Conservation (phyloP, 139 green algal species). For the Chlorella ohadii region DNA sequence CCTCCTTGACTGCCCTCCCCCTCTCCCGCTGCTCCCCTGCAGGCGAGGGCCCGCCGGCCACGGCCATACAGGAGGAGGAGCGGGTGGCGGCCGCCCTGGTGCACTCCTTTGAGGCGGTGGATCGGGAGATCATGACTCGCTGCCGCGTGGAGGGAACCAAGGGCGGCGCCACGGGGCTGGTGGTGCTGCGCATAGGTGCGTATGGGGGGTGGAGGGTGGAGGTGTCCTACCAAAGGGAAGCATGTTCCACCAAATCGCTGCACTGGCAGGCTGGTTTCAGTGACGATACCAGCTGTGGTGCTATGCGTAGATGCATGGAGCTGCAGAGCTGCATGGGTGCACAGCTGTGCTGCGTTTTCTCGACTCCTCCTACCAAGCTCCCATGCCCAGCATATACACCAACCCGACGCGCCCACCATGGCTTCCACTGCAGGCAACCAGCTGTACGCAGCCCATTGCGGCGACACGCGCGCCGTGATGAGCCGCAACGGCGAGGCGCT, state of each 20-base stretch:
- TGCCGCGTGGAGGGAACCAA: constrained; percentile 51
- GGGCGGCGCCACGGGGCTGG: constrained; percentile 73
- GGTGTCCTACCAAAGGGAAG: too few species aligned
- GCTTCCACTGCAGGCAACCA: constrained; percentile 37
- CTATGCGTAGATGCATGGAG: too few species aligned
- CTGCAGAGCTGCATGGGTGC: too few species aligned
- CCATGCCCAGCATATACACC: too few species aligned
- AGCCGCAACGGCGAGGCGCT: constrained; percentile 52
- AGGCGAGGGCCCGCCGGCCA: constrained; percentile 21
- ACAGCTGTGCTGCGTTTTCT: too few species aligned
- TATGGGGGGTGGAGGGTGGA: too few species aligned
- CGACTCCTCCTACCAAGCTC: too few species aligned
- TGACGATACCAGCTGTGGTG: too few species aligned
- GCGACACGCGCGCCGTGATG: constrained; percentile 74
- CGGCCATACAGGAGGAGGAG: constrained; percentile 36
- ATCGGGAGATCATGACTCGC: constrained; percentile 66
- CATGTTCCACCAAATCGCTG: too few species aligned
- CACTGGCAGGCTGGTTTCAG: too few species aligned
- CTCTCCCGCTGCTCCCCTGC: neutral
- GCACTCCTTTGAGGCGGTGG: constrained; percentile 55
- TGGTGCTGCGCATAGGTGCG: constrained; percentile 64
- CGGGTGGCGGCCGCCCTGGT: constrained; percentile 50
- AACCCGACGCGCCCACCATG: too few species aligned
- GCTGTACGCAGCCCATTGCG: constrained; percentile 73
- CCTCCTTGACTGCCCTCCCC: neutral